Evolutionary conservation across 164 flowering plant species (phyloP).

Genomic region (Aristolochia fimbriata): DNA sequence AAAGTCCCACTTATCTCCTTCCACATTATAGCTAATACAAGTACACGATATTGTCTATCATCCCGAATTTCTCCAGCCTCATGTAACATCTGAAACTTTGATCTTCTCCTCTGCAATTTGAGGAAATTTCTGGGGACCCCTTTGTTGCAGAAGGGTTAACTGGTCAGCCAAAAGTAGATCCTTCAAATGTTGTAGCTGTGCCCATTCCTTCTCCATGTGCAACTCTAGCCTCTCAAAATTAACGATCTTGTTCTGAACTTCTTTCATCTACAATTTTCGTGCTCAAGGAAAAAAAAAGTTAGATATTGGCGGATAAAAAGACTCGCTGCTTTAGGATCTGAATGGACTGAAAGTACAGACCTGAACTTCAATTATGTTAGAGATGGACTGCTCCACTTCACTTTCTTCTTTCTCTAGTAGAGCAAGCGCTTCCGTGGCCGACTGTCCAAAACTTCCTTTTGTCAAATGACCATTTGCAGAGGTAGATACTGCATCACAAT

Average conservation of each 20-base stretch:
- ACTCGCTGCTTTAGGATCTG: neutral
- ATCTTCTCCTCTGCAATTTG: constrained; percentile 14
- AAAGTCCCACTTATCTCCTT: too few relatives aligned
- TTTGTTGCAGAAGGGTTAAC: constrained; percentile 45
- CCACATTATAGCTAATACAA: too few relatives aligned
- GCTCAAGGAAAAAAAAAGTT: neutral
- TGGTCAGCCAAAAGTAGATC: constrained; percentile 56
- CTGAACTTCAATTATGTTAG: constrained; percentile 52
- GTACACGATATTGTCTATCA: neutral
- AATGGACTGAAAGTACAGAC: constrained; percentile 22
- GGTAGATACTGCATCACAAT: constrained; percentile 21
- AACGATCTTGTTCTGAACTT: constrained; percentile 46
- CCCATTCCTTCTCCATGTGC: constrained; percentile 63
- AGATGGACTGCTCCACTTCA: constrained; percentile 52
- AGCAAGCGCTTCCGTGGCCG: constrained; percentile 32
- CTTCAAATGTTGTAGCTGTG: constrained; percentile 50
- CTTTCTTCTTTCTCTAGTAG: constrained; percentile 50
- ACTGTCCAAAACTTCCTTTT: constrained; percentile 17
- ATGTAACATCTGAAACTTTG: constrained; percentile 14
- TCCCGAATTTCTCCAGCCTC: neutral
- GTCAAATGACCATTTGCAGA: constrained; percentile 23
- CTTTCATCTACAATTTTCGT: constrained; percentile 51
- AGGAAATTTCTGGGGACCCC: constrained; percentile 18
- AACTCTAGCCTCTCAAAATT: constrained; percentile 59
- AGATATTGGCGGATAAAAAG: neutral